Conservation (phyloP, 2,329 filamentous ascomycete species). For the Hortaea werneckii region DNA sequence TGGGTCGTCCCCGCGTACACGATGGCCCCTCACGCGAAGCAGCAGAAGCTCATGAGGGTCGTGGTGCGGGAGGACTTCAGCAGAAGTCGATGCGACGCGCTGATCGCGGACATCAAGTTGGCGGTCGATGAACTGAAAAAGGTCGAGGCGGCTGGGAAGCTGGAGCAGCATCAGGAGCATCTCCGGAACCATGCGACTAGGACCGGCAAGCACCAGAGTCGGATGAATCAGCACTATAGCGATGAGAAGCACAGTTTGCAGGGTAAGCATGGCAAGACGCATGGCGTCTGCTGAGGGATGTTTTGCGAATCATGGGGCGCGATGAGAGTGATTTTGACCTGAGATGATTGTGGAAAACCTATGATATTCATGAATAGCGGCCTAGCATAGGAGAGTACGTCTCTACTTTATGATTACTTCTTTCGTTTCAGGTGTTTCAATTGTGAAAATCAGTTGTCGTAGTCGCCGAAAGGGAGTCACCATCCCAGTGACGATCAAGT, state of each 20-base stretch:
- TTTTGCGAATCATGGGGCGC: no score
- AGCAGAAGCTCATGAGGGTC: constrained; percentile 82
- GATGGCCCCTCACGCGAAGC: constrained; percentile 79
- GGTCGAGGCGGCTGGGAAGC: constrained; percentile 57
- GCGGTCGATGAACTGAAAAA: constrained; percentile 60
- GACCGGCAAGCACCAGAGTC: constrained; percentile 23
- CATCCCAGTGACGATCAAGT: no score
- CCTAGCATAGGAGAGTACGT: no score
- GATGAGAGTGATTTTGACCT: no score
- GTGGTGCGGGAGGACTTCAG: constrained; percentile 91
- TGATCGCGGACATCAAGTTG: constrained; percentile 69
- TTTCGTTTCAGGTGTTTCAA: no score
- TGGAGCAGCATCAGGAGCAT: constrained; percentile 56
- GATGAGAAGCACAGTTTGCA: constrained; percentile 79
- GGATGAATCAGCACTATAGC: constrained; percentile 41
- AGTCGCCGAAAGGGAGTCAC: no score
- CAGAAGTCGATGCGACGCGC: constrained; percentile 65
- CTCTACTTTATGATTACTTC: no score
- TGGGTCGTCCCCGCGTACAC: constrained; percentile 97
- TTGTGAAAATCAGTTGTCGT: no score
- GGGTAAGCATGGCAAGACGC: constrained; percentile 83
- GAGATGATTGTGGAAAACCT: no score
- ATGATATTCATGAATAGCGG: no score
- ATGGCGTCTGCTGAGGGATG: constrained; percentile 60
- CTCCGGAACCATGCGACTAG: constrained; percentile 13